Evolutionary conservation across 1,139 yeast species (phyloP), one percentile per base, ranked within the genome.

Genomic region (Lodderomyces jiufengensis): DNA sequence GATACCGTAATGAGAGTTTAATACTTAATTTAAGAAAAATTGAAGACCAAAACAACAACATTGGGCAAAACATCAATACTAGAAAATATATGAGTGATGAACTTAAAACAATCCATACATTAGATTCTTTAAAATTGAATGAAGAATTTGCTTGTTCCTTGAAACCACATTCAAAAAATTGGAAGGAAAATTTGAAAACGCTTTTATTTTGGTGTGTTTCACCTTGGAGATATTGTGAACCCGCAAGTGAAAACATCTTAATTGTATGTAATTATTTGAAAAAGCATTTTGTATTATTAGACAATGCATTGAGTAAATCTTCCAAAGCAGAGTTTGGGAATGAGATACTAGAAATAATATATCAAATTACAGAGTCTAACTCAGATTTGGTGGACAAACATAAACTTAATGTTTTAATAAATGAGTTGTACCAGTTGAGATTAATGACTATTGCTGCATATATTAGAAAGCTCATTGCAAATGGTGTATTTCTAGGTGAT

Each of bases 391-490:
- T 38, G 15, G 49, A 61, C 41, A 53, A 59, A 31, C 49, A 59
- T 32, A 63, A 64, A 14, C 55, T 84, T 20, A 72, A 71, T 45
- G 66, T 73, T 5, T 58, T 84, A 32, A 63, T 82, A 14, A 71
- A 77, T 43, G 84, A 78, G 49, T 55, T 83, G 8, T 68, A 72
- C 33, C 70, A 66, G 27, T 55, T 73, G 32, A 71, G 73, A 32
- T 55, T 80, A 18, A 68, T 81, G 23, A 62, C 76, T 1, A 73
- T 83, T 2, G 79, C 90, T 0, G 73, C 85, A 0, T 88, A 87
- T 49, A 65, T 87, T 40, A 64, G 96, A 49, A 77, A 82, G 45
- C 61, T 87, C 25, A 87, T 88, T 35, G 87, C 96, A 4, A 81
- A 94, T 1, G 97, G 96, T 4, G 67, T 85, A 1, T 73, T 87